Base-by-base conservation (phyloP, 2,329 filamentous ascomycete genomes). In the Fusarium neocosmosporiellum region DNA sequence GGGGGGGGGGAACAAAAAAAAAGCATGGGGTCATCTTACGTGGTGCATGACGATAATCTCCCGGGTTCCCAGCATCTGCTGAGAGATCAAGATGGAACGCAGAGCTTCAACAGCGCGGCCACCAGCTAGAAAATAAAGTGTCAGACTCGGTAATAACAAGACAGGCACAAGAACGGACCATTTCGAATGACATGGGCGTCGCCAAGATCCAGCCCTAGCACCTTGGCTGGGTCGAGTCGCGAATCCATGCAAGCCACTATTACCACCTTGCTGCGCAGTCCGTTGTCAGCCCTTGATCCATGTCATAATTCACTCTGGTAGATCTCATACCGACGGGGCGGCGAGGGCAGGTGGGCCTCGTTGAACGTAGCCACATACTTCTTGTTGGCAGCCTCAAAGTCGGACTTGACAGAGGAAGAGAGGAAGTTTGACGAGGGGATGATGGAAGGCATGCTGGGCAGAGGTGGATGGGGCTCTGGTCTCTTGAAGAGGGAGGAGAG, bases 181-280 rank as follows among this genome's bases (percentile, higher is more conserved):
- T 95, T 95, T 66, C 93, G 90, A 67, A 95, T 92, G 34, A 95
- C 89, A 81, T 96, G 93, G 0, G 93, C 94, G 72, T 95, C 92
- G 43, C 94, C 93, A 0, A 93, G 90, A 75, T 96, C 76, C 2
- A 77, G 39, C 18, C 75, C 75, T 16, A 94, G 92, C 2, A 92
- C 92, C 14, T 88, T 84, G 4, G 89, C 87, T 0, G 93, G 90
- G 77, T 96, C 87, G 75, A 91, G 84, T 59, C 93, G 90, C 7
- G 94, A 92, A 78, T 96, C 93, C 93, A 96, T 96, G 82, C 94
- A 96, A 0, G 93, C 93, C 50, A 96, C 87, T 31, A 81, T 73
- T 7, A 76, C 74, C 8, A 82, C 78, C 48, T 83, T 82, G 61
- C 81, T 83, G 55, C 18, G 37, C 20, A 36, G 9, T n/a, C 29